Evolutionary conservation across 176 grass and related monocot genomes (phyloP).

Genomic region (Aegilops umbellulata): DNA sequence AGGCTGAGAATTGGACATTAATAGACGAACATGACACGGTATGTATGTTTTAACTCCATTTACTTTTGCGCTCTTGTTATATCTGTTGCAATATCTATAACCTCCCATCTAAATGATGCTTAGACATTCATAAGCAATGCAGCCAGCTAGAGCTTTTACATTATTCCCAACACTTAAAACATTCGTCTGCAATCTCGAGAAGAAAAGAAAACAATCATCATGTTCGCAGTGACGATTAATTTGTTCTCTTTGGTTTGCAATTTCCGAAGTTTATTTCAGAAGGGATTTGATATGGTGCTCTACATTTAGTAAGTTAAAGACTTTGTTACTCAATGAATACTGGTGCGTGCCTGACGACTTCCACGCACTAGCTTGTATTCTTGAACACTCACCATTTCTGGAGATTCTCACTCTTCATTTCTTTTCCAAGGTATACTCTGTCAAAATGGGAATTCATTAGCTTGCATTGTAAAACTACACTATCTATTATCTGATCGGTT

Average conservation of each 20-base stretch:
- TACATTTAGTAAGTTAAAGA: not conserved
- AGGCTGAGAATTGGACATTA: conserved; percentile 29
- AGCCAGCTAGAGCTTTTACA: not conserved
- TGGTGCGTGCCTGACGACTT: not conserved
- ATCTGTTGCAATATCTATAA: not conserved
- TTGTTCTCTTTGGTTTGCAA: not conserved
- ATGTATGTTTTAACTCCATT: not conserved
- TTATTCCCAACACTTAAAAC: not conserved
- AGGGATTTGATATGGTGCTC: conserved; percentile 4
- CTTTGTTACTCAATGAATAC: conserved; percentile 10
- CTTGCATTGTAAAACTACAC: not conserved
- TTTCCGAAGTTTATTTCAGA: conserved; percentile 10
- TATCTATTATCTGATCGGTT: not conserved
- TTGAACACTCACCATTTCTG: conserved; percentile 17
- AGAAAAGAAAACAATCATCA: not conserved
- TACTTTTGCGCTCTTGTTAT: too few species aligned
- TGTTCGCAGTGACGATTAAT: not conserved
- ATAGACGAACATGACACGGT: conserved; percentile 5
- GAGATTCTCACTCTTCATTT: conserved; percentile 23
- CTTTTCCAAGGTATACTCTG: conserved; percentile 3
- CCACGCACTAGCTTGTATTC: not conserved
- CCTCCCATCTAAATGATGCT: not conserved
- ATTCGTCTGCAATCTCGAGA: not conserved
- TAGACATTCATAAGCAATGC: not conserved
- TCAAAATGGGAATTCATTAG: not conserved